Evolutionary conservation across 2,329 filamentous ascomycete genomes (phyloP).

Genomic region (Ophiocordyceps unilateralis): DNA sequence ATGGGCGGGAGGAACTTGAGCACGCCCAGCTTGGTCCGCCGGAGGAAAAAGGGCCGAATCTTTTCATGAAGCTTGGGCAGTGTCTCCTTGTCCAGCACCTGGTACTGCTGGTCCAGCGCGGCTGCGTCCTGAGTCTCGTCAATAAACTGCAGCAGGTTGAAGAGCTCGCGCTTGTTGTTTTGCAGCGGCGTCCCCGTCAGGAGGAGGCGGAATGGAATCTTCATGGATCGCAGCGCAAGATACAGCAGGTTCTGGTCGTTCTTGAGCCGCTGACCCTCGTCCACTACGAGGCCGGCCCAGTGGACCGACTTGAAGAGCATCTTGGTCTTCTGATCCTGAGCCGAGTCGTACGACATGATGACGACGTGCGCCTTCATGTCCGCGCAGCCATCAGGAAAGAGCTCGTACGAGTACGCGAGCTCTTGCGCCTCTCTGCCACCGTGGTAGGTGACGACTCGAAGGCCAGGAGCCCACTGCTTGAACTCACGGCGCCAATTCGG

Average conservation of each 20-base stretch:
- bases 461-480: slow-evolving; percentile 74
- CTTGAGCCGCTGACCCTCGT: slow-evolving; percentile 90
- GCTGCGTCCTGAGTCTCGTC: slow-evolving; percentile 55
- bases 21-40: slow-evolving; percentile 77
- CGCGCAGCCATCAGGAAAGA: slow-evolving; percentile 51
- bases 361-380: slow-evolving; percentile 79
- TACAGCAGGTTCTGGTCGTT: slow-evolving; percentile 81
- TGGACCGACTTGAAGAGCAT: slow-evolving; percentile 50
- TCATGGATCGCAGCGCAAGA: slow-evolving; percentile 51
- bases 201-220: slow-evolving; percentile 67
- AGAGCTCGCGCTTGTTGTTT: slow-evolving; percentile 87
- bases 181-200: slow-evolving; percentile 87
- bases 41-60: slow-evolving; percentile 55
- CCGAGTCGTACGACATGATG: slow-evolving; percentile 87
- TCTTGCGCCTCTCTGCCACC: slow-evolving; percentile 59
- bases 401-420: slow-evolving; percentile 65
- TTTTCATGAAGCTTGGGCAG: slow-evolving; percentile 64
- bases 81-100: slow-evolving; percentile 66
- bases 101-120: slow-evolving; percentile 57
- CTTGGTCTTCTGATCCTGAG: slow-evolving; percentile 52
- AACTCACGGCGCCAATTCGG: slow-evolving; percentile 97
- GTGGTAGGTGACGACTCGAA: slow-evolving; percentile 87
- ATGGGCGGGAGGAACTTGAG: slow-evolving; percentile 84
- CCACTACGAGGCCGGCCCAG: slow-evolving; percentile 81
- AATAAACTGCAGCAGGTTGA: slow-evolving; percentile 92